Conservation (phyloP, 1,284 basidiomycete species). For the Inonotus hispidus region DNA sequence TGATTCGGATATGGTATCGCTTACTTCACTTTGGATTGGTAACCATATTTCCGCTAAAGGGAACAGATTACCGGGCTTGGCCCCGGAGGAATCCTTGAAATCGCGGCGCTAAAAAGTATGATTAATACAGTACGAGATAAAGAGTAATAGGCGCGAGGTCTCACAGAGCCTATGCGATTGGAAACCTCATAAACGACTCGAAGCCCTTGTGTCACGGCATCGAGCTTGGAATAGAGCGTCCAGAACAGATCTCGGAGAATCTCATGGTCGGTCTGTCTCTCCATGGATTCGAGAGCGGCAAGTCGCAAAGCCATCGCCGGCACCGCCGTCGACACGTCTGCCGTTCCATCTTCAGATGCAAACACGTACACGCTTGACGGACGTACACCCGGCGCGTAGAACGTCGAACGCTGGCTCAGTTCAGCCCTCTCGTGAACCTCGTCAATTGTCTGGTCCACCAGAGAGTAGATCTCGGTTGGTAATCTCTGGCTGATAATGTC, state of each 20-base stretch:
- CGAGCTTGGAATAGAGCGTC: constrained; percentile 95
- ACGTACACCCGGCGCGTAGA: constrained; percentile 29
- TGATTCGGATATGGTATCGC: constrained; percentile 17
- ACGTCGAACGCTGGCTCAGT: constrained; percentile 55
- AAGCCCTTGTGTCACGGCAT: constrained; percentile 92
- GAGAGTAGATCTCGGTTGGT: constrained; percentile 76
- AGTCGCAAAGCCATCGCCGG: constrained; percentile 56
- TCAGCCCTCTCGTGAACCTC: constrained; percentile 89
- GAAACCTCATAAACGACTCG: constrained; percentile 90
- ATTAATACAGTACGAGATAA: neutral
- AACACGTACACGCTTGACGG: constrained; percentile 46
- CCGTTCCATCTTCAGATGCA: constrained; percentile 31
- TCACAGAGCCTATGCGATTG: constrained; percentile 80
- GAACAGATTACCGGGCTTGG: constrained; percentile 68
- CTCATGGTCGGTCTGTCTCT: constrained; percentile 75
- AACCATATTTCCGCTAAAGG: constrained; percentile 89
- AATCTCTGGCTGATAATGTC: constrained; percentile 85
- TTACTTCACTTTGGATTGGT: constrained; percentile 85
- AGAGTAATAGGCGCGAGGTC: constrained; percentile 26
- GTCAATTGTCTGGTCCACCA: constrained; percentile 85
- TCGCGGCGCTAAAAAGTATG: constrained; percentile 60
- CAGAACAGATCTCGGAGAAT: constrained; percentile 93
- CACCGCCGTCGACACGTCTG: constrained; percentile 25
- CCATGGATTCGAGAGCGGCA: constrained; percentile 72
- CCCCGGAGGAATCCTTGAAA: constrained; percentile 78